A percentile compares a stretch with the other conserved stretches of the same genome.
phyloP scores from a whole-genome alignment of 2,329 filamentous ascomycete species.

The Gaeumannomyces sp. region DNA sequence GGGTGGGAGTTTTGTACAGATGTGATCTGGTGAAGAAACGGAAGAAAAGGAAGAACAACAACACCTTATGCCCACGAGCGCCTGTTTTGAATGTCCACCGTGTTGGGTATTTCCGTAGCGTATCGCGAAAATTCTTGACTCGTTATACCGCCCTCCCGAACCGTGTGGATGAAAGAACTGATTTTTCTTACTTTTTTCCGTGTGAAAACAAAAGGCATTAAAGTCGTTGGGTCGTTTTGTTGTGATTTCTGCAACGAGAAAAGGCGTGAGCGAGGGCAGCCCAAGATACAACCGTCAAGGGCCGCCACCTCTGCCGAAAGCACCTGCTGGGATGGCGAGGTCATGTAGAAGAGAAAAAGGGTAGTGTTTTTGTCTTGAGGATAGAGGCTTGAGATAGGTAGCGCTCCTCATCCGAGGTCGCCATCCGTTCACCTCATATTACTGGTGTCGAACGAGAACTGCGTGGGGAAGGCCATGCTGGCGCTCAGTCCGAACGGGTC shows the following conservation, averaged over 20 bases:
- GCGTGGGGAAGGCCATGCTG: constrained; percentile 86
- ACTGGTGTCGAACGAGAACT: constrained; percentile 67
- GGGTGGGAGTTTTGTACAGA: neutral
- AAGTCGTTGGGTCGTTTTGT: constrained; percentile 6
- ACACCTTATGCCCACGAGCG: constrained; percentile 1
- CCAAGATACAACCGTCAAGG: neutral
- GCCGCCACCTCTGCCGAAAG: neutral
- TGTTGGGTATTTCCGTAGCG: constrained; percentile 11
- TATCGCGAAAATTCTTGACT: constrained; percentile 5
- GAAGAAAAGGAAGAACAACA: constrained; percentile 1
- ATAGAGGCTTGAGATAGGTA: neutral
- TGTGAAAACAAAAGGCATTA: neutral
- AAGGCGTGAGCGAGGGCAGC: neutral
- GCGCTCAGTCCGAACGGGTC: constrained; percentile 91
- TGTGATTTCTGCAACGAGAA: neutral
- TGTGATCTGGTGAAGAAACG: neutral
- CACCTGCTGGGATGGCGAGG: too few species aligned
- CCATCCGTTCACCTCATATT: constrained; percentile 35
- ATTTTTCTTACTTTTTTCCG: constrained; percentile 8
- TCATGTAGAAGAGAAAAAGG: neutral
- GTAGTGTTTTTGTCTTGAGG: neutral
- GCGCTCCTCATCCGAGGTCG: neutral
- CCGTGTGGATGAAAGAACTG: constrained; percentile 7
- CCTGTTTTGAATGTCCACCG: constrained; percentile 7
- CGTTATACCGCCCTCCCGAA: constrained; percentile 1